Conservation (phyloP, 106 monocot genomes). For the Gastrodia elata region DNA sequence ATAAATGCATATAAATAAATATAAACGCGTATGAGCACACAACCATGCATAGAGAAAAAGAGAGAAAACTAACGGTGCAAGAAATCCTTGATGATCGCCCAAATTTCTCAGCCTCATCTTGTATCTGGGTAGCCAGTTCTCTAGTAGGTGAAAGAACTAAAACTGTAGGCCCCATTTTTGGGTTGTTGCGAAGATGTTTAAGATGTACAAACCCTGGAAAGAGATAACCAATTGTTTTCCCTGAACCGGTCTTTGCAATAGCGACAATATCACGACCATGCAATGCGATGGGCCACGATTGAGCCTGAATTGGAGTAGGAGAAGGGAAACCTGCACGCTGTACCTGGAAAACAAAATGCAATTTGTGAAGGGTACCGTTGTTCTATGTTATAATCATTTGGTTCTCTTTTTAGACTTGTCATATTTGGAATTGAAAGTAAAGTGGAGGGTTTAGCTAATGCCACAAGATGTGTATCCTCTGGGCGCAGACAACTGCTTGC, state of each 20-base stretch:
- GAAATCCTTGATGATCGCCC: constrained; percentile 75
- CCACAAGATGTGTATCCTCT: constrained; percentile 25
- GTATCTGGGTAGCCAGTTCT: constrained; percentile 93
- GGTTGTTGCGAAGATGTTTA: constrained; percentile 49
- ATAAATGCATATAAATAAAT: neutral
- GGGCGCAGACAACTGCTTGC: constrained; percentile 16
- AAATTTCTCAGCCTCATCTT: constrained; percentile 73
- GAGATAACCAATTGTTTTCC: constrained; percentile 91
- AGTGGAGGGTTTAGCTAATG: constrained; percentile 21
- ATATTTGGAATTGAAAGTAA: constrained; percentile 17
- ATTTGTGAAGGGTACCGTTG: constrained; percentile 11
- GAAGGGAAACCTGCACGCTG: constrained; percentile 71
- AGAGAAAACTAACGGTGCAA: constrained; percentile 59
- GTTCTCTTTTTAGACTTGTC: constrained; percentile 7
- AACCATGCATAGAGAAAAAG: neutral
- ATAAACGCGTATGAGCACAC: neutral
- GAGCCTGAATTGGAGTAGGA: constrained; percentile 94
- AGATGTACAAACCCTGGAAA: constrained; percentile 79
- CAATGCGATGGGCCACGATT: constrained; percentile 92
- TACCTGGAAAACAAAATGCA: constrained; percentile 50
- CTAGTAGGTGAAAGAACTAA: constrained; percentile 87
- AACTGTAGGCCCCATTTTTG: constrained; percentile 72
- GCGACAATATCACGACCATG: constrained; percentile 75
- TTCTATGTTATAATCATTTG: constrained; percentile 5
- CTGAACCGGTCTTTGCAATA: constrained; percentile 94